Conservation (phyloP, 2,329 filamentous ascomycete genomes). For the Phoma sp. region DNA sequence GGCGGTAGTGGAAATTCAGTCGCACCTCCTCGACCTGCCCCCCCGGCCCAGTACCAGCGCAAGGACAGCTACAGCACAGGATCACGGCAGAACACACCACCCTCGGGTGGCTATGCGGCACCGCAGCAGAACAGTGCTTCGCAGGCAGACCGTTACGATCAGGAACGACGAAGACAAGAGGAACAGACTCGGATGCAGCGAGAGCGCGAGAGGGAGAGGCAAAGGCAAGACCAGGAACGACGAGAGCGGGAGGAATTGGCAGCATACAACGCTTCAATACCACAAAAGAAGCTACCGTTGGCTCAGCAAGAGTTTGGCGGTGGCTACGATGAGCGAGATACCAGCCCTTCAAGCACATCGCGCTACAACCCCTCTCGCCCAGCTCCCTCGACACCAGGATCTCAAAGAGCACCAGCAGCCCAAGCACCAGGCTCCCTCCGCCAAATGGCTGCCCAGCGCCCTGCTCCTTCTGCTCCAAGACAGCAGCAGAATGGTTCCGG, state of each 20-base stretch:
- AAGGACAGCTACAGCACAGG: slow-evolving; percentile 54
- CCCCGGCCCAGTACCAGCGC: slow-evolving; percentile 52
- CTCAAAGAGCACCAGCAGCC: slow-evolving; percentile 54
- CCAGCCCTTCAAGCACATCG: slow-evolving; percentile 57
- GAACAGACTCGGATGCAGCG: slow-evolving; percentile 50
- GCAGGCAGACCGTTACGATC: slow-evolving; percentile 42
- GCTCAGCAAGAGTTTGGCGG: slow-evolving; percentile 91
- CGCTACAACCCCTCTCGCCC: slow-evolving; percentile 87
- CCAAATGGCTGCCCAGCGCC: slow-evolving; percentile 74
- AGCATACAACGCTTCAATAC: slow-evolving; percentile 88
- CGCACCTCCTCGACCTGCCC: slow-evolving; percentile 57
- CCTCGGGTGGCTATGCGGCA: slow-evolving; percentile 37
- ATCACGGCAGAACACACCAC: slow-evolving; percentile 43
- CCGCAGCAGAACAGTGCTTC: slow-evolving; percentile 42
- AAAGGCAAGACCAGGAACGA: slow-evolving; percentile 53
- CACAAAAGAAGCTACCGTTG: slow-evolving; percentile 78
- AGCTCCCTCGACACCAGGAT: slow-evolving; percentile 77
- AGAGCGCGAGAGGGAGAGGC: slow-evolving; percentile 46
- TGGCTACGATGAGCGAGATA: slow-evolving; percentile 55
- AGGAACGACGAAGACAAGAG: slow-evolving; percentile 47
- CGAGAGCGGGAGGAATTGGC: slow-evolving; percentile 74
- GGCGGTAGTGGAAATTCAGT: slow-evolving; percentile 53
- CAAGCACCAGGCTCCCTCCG: slow-evolving; percentile 61
- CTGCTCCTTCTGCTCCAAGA: slow-evolving; percentile 76
- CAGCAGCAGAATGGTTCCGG: slow-evolving; percentile 45